A percentile compares a stretch with the other conserved stretches of the same genome.
phyloP scores from a whole-genome alignment of 2,329 filamentous ascomycete genomes.

The Fusarium nematophilum region DNA sequence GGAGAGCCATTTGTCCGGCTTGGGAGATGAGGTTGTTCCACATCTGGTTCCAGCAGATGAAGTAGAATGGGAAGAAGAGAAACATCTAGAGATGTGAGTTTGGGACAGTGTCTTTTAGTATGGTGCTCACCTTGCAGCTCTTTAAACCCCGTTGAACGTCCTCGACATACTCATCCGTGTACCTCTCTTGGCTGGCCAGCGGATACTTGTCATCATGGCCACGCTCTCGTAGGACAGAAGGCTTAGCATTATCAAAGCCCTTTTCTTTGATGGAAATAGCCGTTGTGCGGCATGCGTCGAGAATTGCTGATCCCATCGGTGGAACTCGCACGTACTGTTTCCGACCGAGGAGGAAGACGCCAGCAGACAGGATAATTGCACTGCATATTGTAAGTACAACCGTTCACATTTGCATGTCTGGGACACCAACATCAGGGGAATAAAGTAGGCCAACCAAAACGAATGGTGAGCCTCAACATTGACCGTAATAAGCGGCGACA shows the following conservation, averaged over 20 bases:
- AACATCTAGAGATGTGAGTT: constrained; percentile 14
- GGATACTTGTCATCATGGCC: constrained; percentile 35
- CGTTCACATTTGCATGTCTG: neutral
- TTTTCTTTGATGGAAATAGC: constrained; percentile 14
- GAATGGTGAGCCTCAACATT: constrained; percentile 22
- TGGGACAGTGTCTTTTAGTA: neutral
- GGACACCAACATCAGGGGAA: constrained; percentile 35
- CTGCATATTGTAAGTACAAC: neutral
- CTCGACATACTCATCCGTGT: constrained; percentile 40
- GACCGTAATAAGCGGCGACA: constrained; percentile 22
- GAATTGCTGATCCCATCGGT: constrained; percentile 15
- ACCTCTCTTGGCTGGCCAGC: constrained; percentile 33
- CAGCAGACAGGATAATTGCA: constrained; percentile 14
- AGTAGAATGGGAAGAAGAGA: constrained; percentile 23
- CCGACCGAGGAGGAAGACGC: constrained; percentile 8
- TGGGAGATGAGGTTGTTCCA: constrained; percentile 49
- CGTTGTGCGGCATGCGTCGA: constrained; percentile 17
- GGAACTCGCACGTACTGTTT: constrained; percentile 17
- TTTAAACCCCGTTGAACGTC: constrained; percentile 37
- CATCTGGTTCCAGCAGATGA: constrained; percentile 43
- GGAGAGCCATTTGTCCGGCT: constrained; percentile 37
- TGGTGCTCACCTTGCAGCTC: constrained; percentile 39
- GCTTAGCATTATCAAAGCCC: constrained; percentile 13
- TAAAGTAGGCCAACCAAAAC: constrained; percentile 23
- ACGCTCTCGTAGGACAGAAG: constrained; percentile 18